Conservation (phyloP, 176 grass and related monocot genomes). For the Chrysopogon serrulatus region DNA sequence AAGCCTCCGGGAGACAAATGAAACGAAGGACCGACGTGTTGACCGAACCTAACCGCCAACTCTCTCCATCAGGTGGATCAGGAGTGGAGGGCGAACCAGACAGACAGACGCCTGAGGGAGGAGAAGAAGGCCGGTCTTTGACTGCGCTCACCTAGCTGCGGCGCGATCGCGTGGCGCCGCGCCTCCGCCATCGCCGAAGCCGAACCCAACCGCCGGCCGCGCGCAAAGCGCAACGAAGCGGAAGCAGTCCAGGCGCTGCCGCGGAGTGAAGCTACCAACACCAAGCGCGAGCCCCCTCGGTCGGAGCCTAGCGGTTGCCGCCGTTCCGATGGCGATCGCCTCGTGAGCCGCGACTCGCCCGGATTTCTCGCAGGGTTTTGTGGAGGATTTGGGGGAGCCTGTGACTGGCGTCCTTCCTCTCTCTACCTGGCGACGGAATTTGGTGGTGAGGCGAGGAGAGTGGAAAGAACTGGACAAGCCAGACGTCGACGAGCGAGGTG, state of each 20-base stretch:
- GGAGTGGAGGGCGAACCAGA: background rate
- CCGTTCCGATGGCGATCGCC: background rate
- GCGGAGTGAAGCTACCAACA: background rate
- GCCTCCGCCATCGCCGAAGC: conserved; percentile 68
- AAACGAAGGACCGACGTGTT: conserved; percentile 32
- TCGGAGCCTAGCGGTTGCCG: background rate
- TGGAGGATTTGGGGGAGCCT: background rate
- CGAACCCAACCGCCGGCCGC: background rate
- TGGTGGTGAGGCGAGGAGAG: background rate
- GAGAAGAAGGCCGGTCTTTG: background rate
- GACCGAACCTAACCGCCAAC: conserved; percentile 17
- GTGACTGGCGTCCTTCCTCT: background rate
- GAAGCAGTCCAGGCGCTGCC: background rate
- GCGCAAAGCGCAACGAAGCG: background rate
- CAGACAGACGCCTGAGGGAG: background rate
- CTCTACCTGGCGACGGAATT: background rate
- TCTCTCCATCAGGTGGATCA: background rate
- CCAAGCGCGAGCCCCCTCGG: background rate
- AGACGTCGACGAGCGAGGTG: background rate
- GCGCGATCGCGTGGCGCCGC: conserved; percentile 59
- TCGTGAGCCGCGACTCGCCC: background rate
- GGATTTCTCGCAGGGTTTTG: conserved; percentile 14
- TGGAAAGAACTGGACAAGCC: conserved; percentile 1
- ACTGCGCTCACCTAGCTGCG: conserved; percentile 63
- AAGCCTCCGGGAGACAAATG: background rate